Evolutionary conservation across 2,329 filamentous ascomycete species (phyloP), one percentile per base, ranked within the genome.

Genomic region (Fusarium euwallaceae): DNA sequence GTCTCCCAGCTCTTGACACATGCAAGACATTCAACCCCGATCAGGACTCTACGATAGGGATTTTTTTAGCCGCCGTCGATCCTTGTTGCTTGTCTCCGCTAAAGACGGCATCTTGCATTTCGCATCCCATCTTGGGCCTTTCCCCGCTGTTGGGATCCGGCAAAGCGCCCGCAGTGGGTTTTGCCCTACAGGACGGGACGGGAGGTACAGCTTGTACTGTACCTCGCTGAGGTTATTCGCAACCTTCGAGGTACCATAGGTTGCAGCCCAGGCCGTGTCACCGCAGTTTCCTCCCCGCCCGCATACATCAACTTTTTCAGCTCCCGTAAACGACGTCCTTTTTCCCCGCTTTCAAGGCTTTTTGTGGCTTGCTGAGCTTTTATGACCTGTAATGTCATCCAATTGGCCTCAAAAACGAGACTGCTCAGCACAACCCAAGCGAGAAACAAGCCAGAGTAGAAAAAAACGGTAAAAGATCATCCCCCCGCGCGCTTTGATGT

Each of bases 321-420:
- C 59, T 29, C 14, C 20, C 14, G 53, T 27, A 37, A 58, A 36
- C 20, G 51, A 53, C 1, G 48, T 34, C 34, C 34, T 6, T 12
- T 37, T 60, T 60, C 56, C 56, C 36, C 56, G 22, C 56, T 59
- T n/a, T 36, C 22, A 20, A 59, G 34, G 11, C 55, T 37, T 36
- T 36, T 59, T 45, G 71, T 74, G 71, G 71, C 71, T 73, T 70
- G 63, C 71, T 73, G 71, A 74, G 56, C 22, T 39, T 39, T 41
- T 58, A 14, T 55, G 53, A 37, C 53, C 22, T 60, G 56, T 27
- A 22, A 27, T 20, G 36, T 41, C 36, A 20, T n/a, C 36, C 56
- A 60, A 60, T 60, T 39, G 34, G 34, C 36, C 56, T 60, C 56
- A 60, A 27, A 51, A 58, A 58, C 14, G 56, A 55, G 51, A 29